These are phyloP conservation scores for Skeletonema marinoi DNA, from an alignment of 108 stramenopile genomes.

Conservation along the genomic window DNA sequence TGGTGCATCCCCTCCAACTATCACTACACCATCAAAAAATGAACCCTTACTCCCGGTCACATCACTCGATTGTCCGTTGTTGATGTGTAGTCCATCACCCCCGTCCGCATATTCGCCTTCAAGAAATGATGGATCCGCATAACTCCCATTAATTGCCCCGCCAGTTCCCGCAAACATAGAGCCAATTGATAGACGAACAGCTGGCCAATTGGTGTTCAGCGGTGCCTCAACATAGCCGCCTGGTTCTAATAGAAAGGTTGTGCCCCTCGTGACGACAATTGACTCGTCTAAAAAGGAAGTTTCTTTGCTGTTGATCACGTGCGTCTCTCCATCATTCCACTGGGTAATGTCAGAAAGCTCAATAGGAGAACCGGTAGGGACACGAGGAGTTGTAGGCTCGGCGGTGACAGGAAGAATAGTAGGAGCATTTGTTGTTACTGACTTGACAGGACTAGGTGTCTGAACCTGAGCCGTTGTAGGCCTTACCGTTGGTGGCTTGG, in stretches of 20 bases:
- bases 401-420: not conserved
- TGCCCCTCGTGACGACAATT: conserved; percentile 15
- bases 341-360: conserved; percentile 21
- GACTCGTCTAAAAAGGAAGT: conserved; percentile 22
- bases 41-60: conserved; percentile 14
- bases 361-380: conserved; percentile 20
- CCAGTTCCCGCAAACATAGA: conserved; percentile 9
- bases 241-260: conserved; percentile 2
- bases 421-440: not conserved
- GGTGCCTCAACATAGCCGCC: conserved; percentile 24
- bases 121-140: conserved; percentile 1
- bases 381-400: not conserved
- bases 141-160: conserved; percentile 17
- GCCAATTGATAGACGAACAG: conserved; percentile 23
- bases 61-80: conserved; percentile 20
- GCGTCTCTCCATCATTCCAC: conserved; percentile 17
- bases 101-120: conserved; percentile 9
- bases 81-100: conserved; percentile 24
- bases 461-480: not conserved
- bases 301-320: conserved; percentile 8
- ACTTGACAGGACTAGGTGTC: conserved; percentile 8
- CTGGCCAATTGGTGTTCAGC: conserved; percentile 23
- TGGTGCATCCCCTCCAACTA: conserved; percentile 24
- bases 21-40: conserved; percentile 20
- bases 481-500: not conserved